These are phyloP conservation scores for Blumeriella jaapii DNA, from an alignment of 2,329 filamentous ascomycete genomes.

Conservation along the genomic window DNA sequence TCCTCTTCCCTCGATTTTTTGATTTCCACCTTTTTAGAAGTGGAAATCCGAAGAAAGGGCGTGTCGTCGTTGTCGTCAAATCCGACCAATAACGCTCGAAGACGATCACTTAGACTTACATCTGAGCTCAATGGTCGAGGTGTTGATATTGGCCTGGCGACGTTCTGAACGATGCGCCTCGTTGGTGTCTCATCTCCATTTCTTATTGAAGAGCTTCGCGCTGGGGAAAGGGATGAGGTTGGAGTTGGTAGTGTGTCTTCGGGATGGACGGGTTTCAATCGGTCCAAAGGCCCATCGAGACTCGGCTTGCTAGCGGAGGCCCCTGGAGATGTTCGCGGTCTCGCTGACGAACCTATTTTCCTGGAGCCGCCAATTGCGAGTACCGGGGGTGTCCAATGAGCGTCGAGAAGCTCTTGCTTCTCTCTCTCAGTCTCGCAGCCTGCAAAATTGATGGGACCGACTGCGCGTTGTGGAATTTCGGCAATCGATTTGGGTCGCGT, in stretches of 20 bases:
- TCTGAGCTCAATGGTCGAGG: background rate
- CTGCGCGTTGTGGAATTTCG: constrained; percentile 7
- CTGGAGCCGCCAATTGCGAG: constrained; percentile 3
- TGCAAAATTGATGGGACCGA: constrained; percentile 7
- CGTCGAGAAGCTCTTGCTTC: constrained; percentile 9
- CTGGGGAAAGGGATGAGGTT: background rate
- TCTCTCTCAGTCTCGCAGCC: constrained; percentile 13
- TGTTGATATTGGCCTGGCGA: no score
- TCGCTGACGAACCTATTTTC: background rate
- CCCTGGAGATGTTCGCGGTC: background rate
- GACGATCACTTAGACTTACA: background rate
- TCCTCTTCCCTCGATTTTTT: background rate
- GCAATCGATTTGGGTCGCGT: constrained; percentile 5
- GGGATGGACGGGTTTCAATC: background rate
- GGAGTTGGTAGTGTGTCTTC: background rate
- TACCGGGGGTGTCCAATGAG: constrained; percentile 17
- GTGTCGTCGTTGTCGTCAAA: constrained; percentile 1
- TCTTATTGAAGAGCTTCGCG: background rate
- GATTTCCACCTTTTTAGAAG: constrained; percentile 6
- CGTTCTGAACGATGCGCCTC: background rate
- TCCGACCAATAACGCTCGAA: constrained; percentile 4
- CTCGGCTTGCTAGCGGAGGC: background rate
- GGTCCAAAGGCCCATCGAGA: constrained; percentile 1
- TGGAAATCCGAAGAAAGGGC: constrained; percentile 4
- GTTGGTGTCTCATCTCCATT: background rate